A percentile compares a stretch with the other conserved stretches of the same genome.
Conservation (phyloP, 108 stramenopile genomes). For the Skeletonema grethae region DNA sequence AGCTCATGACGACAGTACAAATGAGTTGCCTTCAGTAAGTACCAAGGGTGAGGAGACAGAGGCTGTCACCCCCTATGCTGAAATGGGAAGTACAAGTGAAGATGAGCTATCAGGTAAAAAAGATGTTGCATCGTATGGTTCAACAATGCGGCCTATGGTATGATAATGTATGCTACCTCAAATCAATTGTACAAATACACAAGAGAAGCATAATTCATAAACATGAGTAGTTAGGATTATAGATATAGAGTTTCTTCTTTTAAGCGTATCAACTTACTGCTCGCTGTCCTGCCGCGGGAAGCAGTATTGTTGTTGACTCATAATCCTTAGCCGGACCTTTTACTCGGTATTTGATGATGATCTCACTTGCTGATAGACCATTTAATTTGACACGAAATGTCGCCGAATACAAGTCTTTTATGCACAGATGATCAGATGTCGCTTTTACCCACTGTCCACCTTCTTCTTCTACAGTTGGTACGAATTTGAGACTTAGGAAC, state of each 20-base stretch:
- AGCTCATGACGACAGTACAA: constrained; percentile 58
- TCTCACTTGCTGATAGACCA: constrained; percentile 60
- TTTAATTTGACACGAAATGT: constrained; percentile 59
- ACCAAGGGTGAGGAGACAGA: constrained; percentile 22
- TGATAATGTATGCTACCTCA: background rate
- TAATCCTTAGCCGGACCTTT: constrained; percentile 74
- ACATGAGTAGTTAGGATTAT: background rate
- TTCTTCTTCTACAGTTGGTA: constrained; percentile 21
- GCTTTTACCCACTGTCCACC: constrained; percentile 56
- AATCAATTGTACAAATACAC: background rate
- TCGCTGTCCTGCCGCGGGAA: constrained; percentile 24
- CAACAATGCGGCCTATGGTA: constrained; percentile 4
- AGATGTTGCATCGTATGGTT: constrained; percentile 18
- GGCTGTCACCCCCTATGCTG: constrained; percentile 40
- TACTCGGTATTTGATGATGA: constrained; percentile 68
- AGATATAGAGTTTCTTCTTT: background rate
- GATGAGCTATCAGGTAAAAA: constrained; percentile 34
- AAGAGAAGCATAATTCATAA: constrained; percentile 6
- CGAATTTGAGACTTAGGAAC: constrained; percentile 70
- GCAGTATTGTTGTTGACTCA: constrained; percentile 67
- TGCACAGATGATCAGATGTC: constrained; percentile 72
- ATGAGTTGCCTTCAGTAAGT: constrained; percentile 32
- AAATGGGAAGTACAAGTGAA: constrained; percentile 24
- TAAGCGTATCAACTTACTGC: background rate
- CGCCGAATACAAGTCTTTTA: constrained; percentile 72